Conservation (phyloP, 768 basidiomycete genomes). For the Rhizopogon roseolus region DNA sequence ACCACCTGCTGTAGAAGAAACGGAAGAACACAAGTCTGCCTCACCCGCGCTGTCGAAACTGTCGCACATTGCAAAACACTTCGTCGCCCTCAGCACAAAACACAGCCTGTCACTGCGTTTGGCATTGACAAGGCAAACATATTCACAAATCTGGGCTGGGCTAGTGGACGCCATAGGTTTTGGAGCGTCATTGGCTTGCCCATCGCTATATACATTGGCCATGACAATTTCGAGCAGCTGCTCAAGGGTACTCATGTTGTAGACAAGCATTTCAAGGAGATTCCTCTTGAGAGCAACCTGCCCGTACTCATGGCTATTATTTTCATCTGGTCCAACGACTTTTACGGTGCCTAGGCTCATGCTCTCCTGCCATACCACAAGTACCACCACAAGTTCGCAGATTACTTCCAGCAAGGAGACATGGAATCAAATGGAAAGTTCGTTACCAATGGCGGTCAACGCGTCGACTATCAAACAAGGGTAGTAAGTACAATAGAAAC, state of each 20-base stretch:
- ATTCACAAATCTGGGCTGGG: constrained; percentile 99
- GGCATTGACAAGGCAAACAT: constrained; percentile 87
- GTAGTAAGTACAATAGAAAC: constrained; percentile 46
- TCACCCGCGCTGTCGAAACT: too few species aligned
- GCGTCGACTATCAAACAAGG: constrained; percentile 94
- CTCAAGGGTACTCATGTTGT: constrained; percentile 93
- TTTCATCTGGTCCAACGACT: constrained; percentile 98
- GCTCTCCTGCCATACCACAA: constrained; percentile 97
- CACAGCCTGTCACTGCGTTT: constrained; percentile 71
- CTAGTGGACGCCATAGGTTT: constrained; percentile 98
- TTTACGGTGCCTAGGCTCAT: constrained; percentile 94
- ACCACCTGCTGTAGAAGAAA: too few species aligned
- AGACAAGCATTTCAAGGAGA: constrained; percentile 94
- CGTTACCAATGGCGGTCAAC: constrained; percentile 69
- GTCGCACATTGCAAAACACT: constrained; percentile 99
- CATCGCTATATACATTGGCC: constrained; percentile 91
- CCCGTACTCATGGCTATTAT: constrained; percentile 89
- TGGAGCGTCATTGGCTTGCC: constrained; percentile 96
- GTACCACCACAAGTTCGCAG: constrained; percentile 98
- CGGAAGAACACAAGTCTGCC: too few species aligned
- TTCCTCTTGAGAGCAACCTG: constrained; percentile 84
- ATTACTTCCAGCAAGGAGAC: constrained; percentile 99
- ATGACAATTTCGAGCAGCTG: constrained; percentile 87
- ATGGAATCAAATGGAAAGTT: constrained; percentile 99
- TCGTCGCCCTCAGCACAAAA: constrained; percentile 98